Percentiles rank a stretch among this genome's conserved stretches.
Conservation (phyloP, 2,329 filamentous ascomycete genomes). For the Aspergillus carbonarius region DNA sequence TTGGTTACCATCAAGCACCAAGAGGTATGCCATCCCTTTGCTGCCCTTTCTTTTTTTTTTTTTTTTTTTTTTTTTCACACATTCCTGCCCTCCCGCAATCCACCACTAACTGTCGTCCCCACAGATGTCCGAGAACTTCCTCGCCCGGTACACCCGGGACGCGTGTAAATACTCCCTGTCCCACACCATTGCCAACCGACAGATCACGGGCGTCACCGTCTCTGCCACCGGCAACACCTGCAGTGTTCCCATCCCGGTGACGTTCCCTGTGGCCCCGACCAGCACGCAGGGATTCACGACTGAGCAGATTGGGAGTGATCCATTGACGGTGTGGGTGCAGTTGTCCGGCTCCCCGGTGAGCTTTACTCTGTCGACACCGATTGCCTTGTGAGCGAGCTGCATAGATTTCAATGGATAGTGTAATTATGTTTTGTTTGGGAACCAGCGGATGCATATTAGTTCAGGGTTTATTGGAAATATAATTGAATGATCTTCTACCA, state of each 20-base stretch:
- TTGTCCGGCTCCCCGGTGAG: constrained; percentile 48
- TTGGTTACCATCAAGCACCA: constrained; percentile 58
- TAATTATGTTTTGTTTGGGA: too few relatives aligned
- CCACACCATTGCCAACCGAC: constrained; percentile 46
- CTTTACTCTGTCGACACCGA: constrained; percentile 43
- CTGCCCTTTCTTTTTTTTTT: too few relatives aligned
- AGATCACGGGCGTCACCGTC: constrained; percentile 54
- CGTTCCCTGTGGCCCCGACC: constrained; percentile 49
- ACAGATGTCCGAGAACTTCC: constrained; percentile 50
- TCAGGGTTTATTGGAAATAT: neutral
- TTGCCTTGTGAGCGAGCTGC: constrained; percentile 30
- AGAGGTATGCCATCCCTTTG: constrained; percentile 39
- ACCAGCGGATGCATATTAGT: neutral
- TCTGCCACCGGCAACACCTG: constrained; percentile 53
- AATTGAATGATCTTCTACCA: too few relatives aligned
- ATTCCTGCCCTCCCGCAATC: neutral
- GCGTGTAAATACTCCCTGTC: constrained; percentile 51
- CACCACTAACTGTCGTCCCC: neutral
- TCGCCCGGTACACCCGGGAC: constrained; percentile 55
- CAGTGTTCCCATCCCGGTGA: constrained; percentile 54
- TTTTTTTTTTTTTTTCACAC: too few relatives aligned
- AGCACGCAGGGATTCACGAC: constrained; percentile 45
- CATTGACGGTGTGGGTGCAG: constrained; percentile 52
- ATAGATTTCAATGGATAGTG: neutral
- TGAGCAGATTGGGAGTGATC: constrained; percentile 57